Base-by-base conservation (phyloP, 441 rosid species). In the Oxalis stricta region DNA sequence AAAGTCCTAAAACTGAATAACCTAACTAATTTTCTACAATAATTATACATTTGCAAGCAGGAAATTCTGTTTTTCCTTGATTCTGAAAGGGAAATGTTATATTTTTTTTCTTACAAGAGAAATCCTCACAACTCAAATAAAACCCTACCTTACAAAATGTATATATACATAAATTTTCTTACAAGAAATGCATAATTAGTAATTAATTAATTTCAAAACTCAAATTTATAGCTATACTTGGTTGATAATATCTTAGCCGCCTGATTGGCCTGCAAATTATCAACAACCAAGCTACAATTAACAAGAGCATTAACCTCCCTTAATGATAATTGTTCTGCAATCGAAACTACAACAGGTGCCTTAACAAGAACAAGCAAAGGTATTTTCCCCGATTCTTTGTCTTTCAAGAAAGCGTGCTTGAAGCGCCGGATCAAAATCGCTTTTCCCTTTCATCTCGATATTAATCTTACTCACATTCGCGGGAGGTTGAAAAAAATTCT, bases 201-300 rank as follows among this genome's bases (percentile, higher is more conserved):
- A 10, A 43, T 30, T 5, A n/a, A 5, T 39, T 11, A 7, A 40
- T 48, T 35, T 56, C 60, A 54, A 10, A 66, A 15, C 16, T 15
- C 24, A 20, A 68, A 2, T 0, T 26, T 12, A 41, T 69, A 69
- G 7, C 8, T 5, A 46, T 66, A 76, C 1, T n/a, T 22, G 2
- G 41, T 50, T 2, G 76, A 70, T 17, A 76, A 10, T 20, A 70
- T 64, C 26, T 21, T 33, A 2, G 58, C 58, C 50, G 56, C 16
- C 63, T 66, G 61, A 7, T 48, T 52, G 0, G 69, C 61, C 5
- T 61, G 20, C 64, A 73, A 43, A 55, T 33, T 73, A 59, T 73
- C 72, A 21, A 77, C 75, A 33, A 77, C 63, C 61, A 73, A 34
- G 31, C 64, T 34, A 35, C 74, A 66, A 33, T 64, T 50, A 9